These are phyloP conservation scores for Polyporus arcularius DNA, from an alignment of 768 basidiomycete genomes.

Conservation along the genomic window DNA sequence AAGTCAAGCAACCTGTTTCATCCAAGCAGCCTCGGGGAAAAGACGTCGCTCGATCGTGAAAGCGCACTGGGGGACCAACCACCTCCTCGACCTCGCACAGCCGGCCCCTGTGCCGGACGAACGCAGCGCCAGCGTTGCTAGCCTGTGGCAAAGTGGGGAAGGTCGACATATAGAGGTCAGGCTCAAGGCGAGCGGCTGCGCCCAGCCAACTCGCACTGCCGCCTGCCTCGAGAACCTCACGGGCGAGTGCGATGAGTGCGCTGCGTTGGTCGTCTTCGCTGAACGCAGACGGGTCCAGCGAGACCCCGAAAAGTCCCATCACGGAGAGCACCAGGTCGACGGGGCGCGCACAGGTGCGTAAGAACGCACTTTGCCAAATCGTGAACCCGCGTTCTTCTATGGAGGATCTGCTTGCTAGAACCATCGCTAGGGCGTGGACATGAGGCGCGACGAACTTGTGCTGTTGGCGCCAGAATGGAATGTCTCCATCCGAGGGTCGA, in stretches of 20 bases:
- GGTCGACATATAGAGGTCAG: not conserved
- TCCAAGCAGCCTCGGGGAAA: not conserved
- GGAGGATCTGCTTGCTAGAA: not conserved
- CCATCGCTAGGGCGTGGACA: not conserved
- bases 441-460: too few relatives aligned
- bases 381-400: not conserved
- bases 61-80: not conserved
- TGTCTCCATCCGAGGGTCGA: too few relatives aligned
- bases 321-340: slow-evolving; percentile 17
- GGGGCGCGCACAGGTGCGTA: slow-evolving; percentile 15
- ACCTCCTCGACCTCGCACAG: not conserved
- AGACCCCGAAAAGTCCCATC: slow-evolving; percentile 18
- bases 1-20: slow-evolving; percentile 2
- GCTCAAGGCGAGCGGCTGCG: not conserved
- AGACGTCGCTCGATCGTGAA: too few relatives aligned
- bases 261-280: slow-evolving; percentile 3
- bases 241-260: slow-evolving; percentile 12
- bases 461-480: too few relatives aligned
- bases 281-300: slow-evolving; percentile 1
- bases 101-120: not conserved
- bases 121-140: not conserved
- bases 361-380: slow-evolving; percentile 5
- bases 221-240: slow-evolving; percentile 2
- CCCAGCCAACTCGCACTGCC: slow-evolving; percentile 4
- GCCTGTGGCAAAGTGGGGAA: not conserved